A percentile compares a stretch with the other conserved stretches of the same genome.
phyloP scores from a whole-genome alignment of 2,329 filamentous ascomycete genomes.

The Acephala macrosclerotiorum region DNA sequence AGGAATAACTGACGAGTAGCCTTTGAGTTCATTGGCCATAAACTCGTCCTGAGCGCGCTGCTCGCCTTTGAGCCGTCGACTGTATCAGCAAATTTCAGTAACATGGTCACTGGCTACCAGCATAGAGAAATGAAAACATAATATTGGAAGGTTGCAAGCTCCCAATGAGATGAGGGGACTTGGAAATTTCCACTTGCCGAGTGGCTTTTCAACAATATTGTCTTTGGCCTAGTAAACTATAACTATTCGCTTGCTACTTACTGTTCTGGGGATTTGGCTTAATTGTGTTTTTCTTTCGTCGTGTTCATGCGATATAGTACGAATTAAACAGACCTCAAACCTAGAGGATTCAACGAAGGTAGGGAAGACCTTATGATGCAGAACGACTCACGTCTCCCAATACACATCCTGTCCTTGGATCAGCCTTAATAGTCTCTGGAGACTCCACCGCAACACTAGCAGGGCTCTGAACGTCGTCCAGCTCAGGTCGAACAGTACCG shows the following conservation, averaged over 20 bases:
- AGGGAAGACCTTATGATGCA: neutral
- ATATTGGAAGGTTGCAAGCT: neutral
- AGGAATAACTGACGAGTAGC: neutral
- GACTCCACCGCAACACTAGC: neutral
- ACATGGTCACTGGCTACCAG: neutral
- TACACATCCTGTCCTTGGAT: neutral
- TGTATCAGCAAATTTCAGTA: slow-evolving; percentile 3
- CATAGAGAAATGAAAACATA: neutral
- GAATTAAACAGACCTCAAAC: neutral
- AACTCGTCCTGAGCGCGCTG: neutral
- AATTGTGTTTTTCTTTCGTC: neutral
- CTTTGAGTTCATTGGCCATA: neutral
- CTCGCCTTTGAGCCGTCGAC: neutral
- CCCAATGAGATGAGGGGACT: neutral
- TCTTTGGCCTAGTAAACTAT: neutral
- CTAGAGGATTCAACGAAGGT: neutral
- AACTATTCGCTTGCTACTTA: neutral
- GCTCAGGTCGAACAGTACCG: neutral
- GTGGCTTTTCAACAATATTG: neutral
- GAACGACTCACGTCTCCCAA: neutral
- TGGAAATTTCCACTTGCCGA: neutral
- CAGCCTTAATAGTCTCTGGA: neutral
- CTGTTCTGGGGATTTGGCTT: neutral
- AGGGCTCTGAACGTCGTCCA: neutral
- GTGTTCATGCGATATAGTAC: neutral